A percentile compares a stretch with the other conserved stretches of the same genome.
phyloP scores from a whole-genome alignment of 202 grass and related monocot species.

The Thinopyrum obtusiflorum region DNA sequence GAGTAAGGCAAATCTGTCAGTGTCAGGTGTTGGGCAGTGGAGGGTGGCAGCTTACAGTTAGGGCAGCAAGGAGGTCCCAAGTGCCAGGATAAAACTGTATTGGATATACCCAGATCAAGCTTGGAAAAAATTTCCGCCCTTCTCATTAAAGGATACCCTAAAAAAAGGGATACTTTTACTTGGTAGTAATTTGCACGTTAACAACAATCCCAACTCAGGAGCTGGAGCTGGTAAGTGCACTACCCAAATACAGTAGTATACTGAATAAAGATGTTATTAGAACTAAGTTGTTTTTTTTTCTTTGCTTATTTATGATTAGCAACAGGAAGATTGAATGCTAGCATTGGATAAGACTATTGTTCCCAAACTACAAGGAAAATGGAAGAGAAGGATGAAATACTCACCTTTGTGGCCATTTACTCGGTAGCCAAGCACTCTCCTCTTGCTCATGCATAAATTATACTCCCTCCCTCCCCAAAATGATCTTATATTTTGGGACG shows the following conservation, averaged over 20 bases:
- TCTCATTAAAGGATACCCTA: not conserved
- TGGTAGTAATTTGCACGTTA: constrained; percentile 8
- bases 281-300: not conserved
- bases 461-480: too few species aligned
- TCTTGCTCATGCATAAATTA: not conserved
- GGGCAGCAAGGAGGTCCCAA: constrained; percentile 20
- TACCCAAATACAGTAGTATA: not conserved
- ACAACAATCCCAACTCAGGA: not conserved
- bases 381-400: not conserved
- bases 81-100: constrained; percentile 24
- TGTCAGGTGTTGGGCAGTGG: constrained; percentile 37
- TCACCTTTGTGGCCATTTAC: not conserved
- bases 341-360: not conserved
- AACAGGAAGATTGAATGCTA: not conserved
- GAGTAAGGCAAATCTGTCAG: constrained; percentile 31
- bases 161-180: too few species aligned
- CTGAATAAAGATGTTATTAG: not conserved
- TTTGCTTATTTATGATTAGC: not conserved
- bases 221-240: constrained; percentile 12
- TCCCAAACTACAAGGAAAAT: not conserved
- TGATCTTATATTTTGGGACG: too few species aligned
- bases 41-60: constrained; percentile 42
- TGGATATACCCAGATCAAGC: constrained; percentile 15
- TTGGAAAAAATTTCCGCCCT: not conserved
- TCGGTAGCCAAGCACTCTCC: not conserved